phyloP scores from a whole-genome alignment of 164 flowering plant species.

The Cinnamomum micranthum region DNA sequence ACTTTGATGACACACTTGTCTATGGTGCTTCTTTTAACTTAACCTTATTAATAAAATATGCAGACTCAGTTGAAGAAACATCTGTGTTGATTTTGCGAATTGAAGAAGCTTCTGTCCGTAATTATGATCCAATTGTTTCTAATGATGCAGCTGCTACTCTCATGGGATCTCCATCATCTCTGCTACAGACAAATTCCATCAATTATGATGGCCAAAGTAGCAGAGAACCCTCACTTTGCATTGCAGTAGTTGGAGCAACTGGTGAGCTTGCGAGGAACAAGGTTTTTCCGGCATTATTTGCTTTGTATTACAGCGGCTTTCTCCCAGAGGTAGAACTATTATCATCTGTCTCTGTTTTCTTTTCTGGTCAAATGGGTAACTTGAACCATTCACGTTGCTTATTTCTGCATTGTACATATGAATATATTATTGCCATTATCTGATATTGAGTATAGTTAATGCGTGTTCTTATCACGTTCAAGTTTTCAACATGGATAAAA shows the following conservation, averaged over 20 bases:
- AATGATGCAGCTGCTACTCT: conserved; percentile 6
- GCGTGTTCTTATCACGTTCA: too few species aligned
- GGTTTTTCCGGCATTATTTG: conserved; percentile 79
- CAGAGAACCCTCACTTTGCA: conserved; percentile 40
- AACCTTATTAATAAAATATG: neutral
- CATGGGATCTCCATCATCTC: conserved; percentile 17
- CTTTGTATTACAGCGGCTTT: conserved; percentile 59
- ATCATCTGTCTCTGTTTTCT: neutral
- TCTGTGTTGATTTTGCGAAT: conserved; percentile 1
- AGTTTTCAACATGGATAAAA: too few species aligned
- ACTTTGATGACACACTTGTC: neutral
- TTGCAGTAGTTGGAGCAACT: conserved; percentile 70
- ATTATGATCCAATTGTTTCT: conserved; percentile 12
- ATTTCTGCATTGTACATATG: too few species aligned
- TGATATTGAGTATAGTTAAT: too few species aligned
- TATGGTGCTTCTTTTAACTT: neutral
- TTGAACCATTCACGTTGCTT: neutral
- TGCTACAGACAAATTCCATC: conserved; percentile 14
- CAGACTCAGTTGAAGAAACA: conserved; percentile 19
- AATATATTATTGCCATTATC: too few species aligned
- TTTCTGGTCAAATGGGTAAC: neutral
- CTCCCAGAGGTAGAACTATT: conserved; percentile 57
- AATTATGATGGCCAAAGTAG: conserved; percentile 12
- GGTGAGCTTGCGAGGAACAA: conserved; percentile 66
- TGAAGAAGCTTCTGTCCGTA: conserved; percentile 10